These are phyloP conservation scores for Rosa persica DNA, from an alignment of 306 rosid genomes.

Conservation along the genomic window DNA sequence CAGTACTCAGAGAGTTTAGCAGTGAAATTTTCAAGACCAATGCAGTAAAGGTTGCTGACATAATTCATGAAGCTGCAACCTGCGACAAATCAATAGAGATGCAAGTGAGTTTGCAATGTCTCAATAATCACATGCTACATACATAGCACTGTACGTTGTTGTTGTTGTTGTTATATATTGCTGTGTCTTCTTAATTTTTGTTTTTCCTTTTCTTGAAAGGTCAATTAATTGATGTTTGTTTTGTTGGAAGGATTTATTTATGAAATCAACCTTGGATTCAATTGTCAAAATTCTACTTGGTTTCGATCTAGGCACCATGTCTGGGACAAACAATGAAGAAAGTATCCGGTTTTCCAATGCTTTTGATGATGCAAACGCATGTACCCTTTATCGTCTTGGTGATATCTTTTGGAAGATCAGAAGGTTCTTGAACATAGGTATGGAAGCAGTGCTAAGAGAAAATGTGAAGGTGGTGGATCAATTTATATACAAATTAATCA, in stretches of 20 bases:
- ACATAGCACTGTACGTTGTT: too few species aligned
- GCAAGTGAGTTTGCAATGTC: conserved; percentile 17
- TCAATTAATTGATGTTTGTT: too few species aligned
- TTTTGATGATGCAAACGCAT: conserved; percentile 28
- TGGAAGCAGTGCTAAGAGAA: too few species aligned
- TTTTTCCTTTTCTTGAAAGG: too few species aligned
- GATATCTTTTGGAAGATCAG: conserved; percentile 34
- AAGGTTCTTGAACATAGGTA: conserved; percentile 23
- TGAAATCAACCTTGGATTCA: conserved; percentile 28
- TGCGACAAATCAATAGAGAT: conserved; percentile 16
- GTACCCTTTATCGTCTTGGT: conserved; percentile 21
- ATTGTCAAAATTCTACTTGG: conserved; percentile 15
- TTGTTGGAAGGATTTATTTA: conserved; percentile 26
- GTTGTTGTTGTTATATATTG: too few species aligned
- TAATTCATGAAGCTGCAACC: conserved; percentile 25
- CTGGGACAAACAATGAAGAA: too few species aligned
- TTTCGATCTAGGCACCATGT: too few species aligned
- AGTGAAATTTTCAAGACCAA: conserved; percentile 20
- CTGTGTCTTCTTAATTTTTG: too few species aligned
- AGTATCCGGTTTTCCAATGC: neutral
- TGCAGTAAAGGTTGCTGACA: conserved; percentile 23
- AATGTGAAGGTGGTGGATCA: too few species aligned
- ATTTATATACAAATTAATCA: too few species aligned
- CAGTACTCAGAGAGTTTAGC: conserved; percentile 27
- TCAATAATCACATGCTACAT: too few species aligned